phyloP scores from a whole-genome alignment of 305 asterid species.

The Ajuga reptans region DNA sequence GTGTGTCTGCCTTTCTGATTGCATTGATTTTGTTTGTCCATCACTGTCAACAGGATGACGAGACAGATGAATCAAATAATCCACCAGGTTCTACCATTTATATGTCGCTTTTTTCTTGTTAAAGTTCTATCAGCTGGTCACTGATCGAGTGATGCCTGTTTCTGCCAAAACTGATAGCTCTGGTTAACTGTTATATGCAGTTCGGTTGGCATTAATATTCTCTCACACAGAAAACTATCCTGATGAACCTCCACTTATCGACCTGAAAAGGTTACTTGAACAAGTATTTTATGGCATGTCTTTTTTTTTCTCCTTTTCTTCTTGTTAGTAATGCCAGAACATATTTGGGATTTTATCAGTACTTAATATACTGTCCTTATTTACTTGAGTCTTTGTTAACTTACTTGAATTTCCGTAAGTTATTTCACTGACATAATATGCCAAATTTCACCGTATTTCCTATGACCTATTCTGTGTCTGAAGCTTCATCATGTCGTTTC shows the following conservation, averaged over 20 bases:
- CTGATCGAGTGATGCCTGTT: slow-evolving; percentile 7
- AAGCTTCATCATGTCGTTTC: slow-evolving; percentile 27
- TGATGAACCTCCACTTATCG: slow-evolving; percentile 86
- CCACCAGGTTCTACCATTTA: slow-evolving; percentile 42
- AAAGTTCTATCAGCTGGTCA: slow-evolving; percentile 19
- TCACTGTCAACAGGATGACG: slow-evolving; percentile 56
- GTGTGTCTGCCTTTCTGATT: not conserved
- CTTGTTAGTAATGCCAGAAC: not conserved
- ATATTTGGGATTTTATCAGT: not conserved
- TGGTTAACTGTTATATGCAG: slow-evolving; percentile 37
- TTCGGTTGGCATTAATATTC: slow-evolving; percentile 67
- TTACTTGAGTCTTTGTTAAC: not conserved
- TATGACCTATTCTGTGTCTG: not conserved
- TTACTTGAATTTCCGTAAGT: too few species aligned
- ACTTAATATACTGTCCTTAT: not conserved
- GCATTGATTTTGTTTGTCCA: slow-evolving; percentile 6
- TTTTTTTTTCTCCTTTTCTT: not conserved
- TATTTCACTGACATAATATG: not conserved
- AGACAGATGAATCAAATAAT: slow-evolving; percentile 45
- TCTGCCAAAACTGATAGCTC: slow-evolving; percentile 17
- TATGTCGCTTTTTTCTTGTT: slow-evolving; percentile 8
- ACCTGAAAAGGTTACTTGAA: slow-evolving; percentile 45
- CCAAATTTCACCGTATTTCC: not conserved
- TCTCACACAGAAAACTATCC: slow-evolving; percentile 91
- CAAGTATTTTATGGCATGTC: not conserved